Evolutionary conservation across 345 rosid species (phyloP).

Genomic region (Boechera stricta): DNA sequence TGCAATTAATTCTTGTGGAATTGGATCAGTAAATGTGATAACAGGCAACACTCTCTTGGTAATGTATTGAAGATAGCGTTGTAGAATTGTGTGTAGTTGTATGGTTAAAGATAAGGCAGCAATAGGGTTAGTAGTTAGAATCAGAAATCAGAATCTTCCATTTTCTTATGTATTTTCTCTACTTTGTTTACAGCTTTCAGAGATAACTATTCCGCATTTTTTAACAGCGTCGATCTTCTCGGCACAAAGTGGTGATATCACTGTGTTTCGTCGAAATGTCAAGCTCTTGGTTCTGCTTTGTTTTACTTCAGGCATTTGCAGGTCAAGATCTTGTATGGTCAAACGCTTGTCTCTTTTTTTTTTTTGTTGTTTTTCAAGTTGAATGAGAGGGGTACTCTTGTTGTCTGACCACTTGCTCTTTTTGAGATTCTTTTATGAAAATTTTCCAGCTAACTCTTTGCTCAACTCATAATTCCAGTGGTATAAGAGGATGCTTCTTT

Average conservation of each 20-base stretch:
- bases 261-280: slow-evolving; percentile 77
- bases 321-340: slow-evolving; percentile 91
- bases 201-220: slow-evolving; percentile 86
- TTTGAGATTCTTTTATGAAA: slow-evolving; percentile 11
- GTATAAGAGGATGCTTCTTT: slow-evolving; percentile 90
- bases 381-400: slow-evolving; percentile 27
- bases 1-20: slow-evolving; percentile 2
- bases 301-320: slow-evolving; percentile 86
- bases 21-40: neutral
- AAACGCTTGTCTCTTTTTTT: slow-evolving; percentile 53
- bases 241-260: slow-evolving; percentile 73
- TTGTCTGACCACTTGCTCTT: neutral
- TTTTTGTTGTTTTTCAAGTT: slow-evolving; percentile 1
- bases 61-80: neutral
- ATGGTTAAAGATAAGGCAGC: no score
- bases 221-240: slow-evolving; percentile 95
- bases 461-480: slow-evolving; percentile 63
- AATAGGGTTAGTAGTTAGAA: neutral
- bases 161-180: slow-evolving; percentile 27
- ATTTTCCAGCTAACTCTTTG: slow-evolving; percentile 22
- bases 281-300: slow-evolving; percentile 71
- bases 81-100: no score
- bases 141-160: slow-evolving; percentile 8
- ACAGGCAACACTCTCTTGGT: neutral
- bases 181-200: slow-evolving; percentile 72